phyloP scores from a whole-genome alignment of 495 filamentous ascomycete genomes.

The Penicillium macrosclerotiorum region DNA sequence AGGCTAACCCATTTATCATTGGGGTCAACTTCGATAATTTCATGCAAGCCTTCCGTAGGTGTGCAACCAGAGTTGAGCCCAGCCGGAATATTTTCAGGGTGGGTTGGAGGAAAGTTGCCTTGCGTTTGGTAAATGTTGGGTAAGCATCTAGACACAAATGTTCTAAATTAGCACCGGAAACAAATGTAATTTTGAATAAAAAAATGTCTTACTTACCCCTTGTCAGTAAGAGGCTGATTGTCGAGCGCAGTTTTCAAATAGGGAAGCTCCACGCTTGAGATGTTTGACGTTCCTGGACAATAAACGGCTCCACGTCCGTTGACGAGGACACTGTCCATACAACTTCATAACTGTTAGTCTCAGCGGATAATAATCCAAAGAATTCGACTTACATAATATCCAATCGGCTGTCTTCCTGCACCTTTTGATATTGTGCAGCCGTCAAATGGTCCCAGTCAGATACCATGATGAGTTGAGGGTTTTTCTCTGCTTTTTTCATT shows the following conservation, averaged over 20 bases:
- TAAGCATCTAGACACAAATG: slow-evolving; percentile 16
- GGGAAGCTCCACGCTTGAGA: slow-evolving; percentile 29
- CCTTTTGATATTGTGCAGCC: slow-evolving; percentile 39
- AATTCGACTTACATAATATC: slow-evolving; percentile 33
- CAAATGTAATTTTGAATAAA: not conserved
- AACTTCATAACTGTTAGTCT: slow-evolving; percentile 15
- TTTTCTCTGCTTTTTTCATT: slow-evolving; percentile 45
- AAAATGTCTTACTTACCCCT: slow-evolving; percentile 36
- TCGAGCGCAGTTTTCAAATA: slow-evolving; percentile 30
- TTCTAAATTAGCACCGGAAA: no score
- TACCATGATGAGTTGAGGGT: slow-evolving; percentile 46
- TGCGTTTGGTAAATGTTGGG: slow-evolving; percentile 31
- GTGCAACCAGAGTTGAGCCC: slow-evolving; percentile 39
- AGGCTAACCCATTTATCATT: slow-evolving; percentile 43
- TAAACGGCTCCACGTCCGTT: slow-evolving; percentile 53
- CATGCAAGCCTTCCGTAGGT: slow-evolving; percentile 34
- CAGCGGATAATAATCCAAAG: not conserved
- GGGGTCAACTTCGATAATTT: slow-evolving; percentile 38
- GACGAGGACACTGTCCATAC: slow-evolving; percentile 50
- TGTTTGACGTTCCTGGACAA: slow-evolving; percentile 37
- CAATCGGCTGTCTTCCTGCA: slow-evolving; percentile 34
- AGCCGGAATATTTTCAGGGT: slow-evolving; percentile 35
- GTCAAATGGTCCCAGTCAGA: slow-evolving; percentile 54
- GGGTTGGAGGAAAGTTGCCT: slow-evolving; percentile 23
- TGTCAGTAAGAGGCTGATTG: slow-evolving; percentile 43